A percentile compares a stretch with the other conserved stretches of the same genome.
phyloP scores from a whole-genome alignment of 495 filamentous ascomycete genomes.

The Aspergillus carlsbadensis region DNA sequence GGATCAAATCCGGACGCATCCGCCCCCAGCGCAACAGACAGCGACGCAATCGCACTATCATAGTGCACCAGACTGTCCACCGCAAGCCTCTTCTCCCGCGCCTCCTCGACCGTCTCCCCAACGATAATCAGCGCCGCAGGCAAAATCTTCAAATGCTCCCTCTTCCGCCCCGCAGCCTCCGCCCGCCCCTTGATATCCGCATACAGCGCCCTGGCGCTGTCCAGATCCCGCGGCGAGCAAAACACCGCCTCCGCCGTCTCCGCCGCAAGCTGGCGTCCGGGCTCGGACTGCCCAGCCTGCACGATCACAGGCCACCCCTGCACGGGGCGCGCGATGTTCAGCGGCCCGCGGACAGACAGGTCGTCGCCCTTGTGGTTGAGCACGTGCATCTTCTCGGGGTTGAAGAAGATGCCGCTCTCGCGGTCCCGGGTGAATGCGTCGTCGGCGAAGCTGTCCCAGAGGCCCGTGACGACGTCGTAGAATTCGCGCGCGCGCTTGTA shows the following conservation, averaged over 20 bases:
- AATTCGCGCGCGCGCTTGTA: conserved; percentile 42
- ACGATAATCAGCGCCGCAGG: conserved; percentile 52
- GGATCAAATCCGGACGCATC: conserved; percentile 50
- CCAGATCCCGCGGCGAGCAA: conserved; percentile 39
- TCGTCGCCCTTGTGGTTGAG: conserved; percentile 51
- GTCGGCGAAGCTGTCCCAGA: conserved; percentile 56
- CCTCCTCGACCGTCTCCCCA: conserved; percentile 44
- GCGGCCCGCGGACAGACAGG: conserved; percentile 44
- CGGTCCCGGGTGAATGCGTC: conserved; percentile 51
- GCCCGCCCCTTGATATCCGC: conserved; percentile 50
- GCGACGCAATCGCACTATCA: conserved; percentile 54
- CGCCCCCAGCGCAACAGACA: conserved; percentile 47
- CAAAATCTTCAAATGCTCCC: conserved; percentile 50
- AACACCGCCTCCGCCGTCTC: conserved; percentile 58
- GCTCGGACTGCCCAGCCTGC: conserved; percentile 55
- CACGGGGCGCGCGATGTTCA: conserved; percentile 53
- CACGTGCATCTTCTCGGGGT: conserved; percentile 49
- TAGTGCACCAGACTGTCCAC: conserved; percentile 55
- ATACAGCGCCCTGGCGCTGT: conserved; percentile 50
- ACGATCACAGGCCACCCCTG: conserved; percentile 59
- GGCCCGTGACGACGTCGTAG: conserved; percentile 37
- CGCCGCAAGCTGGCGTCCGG: conserved; percentile 50
- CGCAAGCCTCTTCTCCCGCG: conserved; percentile 45
- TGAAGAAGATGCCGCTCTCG: conserved; percentile 46
- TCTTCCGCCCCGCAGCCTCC: conserved; percentile 40